Evolutionary conservation across 1,284 basidiomycete species (phyloP), one percentile per base, ranked within the genome.

Genomic region (Malassezia sp.): DNA sequence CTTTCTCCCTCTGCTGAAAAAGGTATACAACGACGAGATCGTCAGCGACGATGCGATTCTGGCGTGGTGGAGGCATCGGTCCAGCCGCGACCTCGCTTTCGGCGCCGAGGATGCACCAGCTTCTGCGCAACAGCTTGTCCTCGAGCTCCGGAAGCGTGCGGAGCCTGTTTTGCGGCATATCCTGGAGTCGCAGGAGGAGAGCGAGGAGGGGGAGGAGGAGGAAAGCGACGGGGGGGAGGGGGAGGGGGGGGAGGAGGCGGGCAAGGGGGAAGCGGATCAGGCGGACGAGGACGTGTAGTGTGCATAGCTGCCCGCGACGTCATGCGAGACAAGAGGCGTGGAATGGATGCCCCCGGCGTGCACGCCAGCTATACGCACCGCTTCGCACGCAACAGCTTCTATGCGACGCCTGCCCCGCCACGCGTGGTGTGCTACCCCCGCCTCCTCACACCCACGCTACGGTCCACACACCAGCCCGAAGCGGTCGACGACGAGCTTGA

Each of bases 1-100:
- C 38, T 74, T 73, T 44, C 49, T 71, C 18, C 62, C 67, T 21
- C 58, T 72, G 9, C 53, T 74, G 31, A 72, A 72, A 45, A 70
- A 65, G 39, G 71, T 71, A 36, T 74, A 74, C 59, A 71, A 73
- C 45, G 59, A 66, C 30, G 73, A 74, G 28, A 54, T 73, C n/a
- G 63, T 74, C n/a, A 56, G 52, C 17, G 71, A 72, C 38, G 73
- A 74, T 18, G 67, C 61, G 12, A 67, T 73, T 2, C 59, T 73
- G 4, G 57, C 50, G 9, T 74, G 73, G 73, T 73, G 72, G 60
- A 67, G 52, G 38, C 53, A 55, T 22, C 57, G 60, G 7, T 34
- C 29, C 14, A 49, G 47, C 15, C 47, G 47, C 2, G 34, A 34
- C 24, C 14, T 53, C 38, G 23, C 30, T 42, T 9, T 34, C 22